phyloP scores from a whole-genome alignment of 441 rosid species.

The Adansonia madagascariensis region DNA sequence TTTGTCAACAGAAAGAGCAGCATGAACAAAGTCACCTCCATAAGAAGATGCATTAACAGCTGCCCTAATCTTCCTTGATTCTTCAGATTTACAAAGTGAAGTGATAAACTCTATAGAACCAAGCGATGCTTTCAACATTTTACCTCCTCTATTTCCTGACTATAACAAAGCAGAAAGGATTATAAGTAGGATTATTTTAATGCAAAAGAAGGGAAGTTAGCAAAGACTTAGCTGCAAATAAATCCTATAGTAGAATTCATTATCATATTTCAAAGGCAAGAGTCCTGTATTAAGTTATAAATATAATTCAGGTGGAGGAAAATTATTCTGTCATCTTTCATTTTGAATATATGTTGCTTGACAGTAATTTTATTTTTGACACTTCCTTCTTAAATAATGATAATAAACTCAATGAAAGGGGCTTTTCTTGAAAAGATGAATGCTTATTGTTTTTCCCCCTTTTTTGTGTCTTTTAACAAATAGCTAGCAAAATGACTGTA shows the following conservation, averaged over 20 bases:
- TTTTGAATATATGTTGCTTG: not conserved
- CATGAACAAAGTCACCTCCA: slow-evolving; percentile 82
- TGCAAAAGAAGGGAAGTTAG: not conserved
- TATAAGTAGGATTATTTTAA: slow-evolving; percentile 19
- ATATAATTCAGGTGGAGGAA: not conserved
- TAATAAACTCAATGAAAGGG: not conserved
- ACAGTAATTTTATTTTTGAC: not conserved
- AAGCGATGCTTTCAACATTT: slow-evolving; percentile 72
- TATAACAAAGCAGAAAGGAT: slow-evolving; percentile 38
- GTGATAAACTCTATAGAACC: slow-evolving; percentile 89
- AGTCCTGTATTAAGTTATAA: not conserved
- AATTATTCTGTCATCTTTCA: not conserved
- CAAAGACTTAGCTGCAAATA: not conserved
- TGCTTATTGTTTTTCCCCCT: not conserved
- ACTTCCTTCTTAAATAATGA: not conserved
- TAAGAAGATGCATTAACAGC: slow-evolving; percentile 76
- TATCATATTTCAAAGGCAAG: not conserved
- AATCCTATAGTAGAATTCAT: not conserved
- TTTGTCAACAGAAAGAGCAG: slow-evolving; percentile 81
- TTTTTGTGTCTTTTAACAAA: not conserved
- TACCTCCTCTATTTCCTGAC: slow-evolving; percentile 60
- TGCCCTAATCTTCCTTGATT: slow-evolving; percentile 67
- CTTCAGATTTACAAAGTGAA: slow-evolving; percentile 70
- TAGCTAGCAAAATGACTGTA: not conserved
- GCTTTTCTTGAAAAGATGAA: not conserved